Conservation (phyloP, 345 rosid genomes). For the Mallotus nudiflorus region DNA sequence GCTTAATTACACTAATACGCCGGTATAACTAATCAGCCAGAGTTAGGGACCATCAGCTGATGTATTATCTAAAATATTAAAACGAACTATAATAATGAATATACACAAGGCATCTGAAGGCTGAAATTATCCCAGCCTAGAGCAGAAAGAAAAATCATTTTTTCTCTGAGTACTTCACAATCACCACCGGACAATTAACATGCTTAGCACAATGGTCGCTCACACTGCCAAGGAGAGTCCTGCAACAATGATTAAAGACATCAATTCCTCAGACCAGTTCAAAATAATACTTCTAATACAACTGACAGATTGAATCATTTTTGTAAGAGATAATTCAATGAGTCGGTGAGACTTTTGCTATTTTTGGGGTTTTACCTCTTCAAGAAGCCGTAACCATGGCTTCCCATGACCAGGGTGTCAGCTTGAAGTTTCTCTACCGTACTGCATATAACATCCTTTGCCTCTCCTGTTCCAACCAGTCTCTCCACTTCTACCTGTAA, state of each 20-base stretch:
- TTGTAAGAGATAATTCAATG: too few relatives aligned
- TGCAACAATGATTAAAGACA: constrained; percentile 18
- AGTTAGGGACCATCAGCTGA: too few relatives aligned
- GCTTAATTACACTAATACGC: too few relatives aligned
- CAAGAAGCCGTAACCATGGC: constrained; percentile 94
- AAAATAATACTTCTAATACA: too few relatives aligned
- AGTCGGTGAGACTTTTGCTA: too few relatives aligned
- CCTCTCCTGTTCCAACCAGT: constrained; percentile 75
- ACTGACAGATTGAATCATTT: too few relatives aligned
- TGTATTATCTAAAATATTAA: too few relatives aligned
- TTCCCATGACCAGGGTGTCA: constrained; percentile 85
- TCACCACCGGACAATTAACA: constrained; percentile 79
- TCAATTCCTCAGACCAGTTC: background rate
- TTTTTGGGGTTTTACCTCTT: constrained; percentile 52
- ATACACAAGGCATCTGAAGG: too few relatives aligned
- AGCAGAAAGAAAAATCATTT: background rate
- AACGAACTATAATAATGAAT: too few relatives aligned
- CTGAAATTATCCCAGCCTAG: too few relatives aligned
- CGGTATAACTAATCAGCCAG: too few relatives aligned
- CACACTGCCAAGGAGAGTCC: constrained; percentile 85
- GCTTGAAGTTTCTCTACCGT: constrained; percentile 66
- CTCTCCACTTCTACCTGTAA: constrained; percentile 55
- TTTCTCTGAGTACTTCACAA: constrained; percentile 55
- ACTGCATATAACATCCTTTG: constrained; percentile 74
- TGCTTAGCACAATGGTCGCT: constrained; percentile 81